These are phyloP conservation scores for Auricularia sp. DNA, from an alignment of 768 basidiomycete species.

Conservation along the genomic window DNA sequence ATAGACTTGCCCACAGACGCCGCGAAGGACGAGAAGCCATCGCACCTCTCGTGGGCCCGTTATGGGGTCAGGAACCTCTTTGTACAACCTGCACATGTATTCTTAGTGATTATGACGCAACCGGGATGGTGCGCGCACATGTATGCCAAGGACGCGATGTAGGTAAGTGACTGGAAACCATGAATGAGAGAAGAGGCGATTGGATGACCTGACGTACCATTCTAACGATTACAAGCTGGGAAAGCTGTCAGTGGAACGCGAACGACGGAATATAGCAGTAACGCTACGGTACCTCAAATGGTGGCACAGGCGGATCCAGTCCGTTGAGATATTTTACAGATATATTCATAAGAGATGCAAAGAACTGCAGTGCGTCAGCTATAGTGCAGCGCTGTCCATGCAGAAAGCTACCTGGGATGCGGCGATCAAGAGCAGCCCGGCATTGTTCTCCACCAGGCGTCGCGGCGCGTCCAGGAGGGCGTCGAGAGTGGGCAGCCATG, in stretches of 20 bases:
- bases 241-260: not conserved
- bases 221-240: conserved; percentile 43
- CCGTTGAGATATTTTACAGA: conserved; percentile 53
- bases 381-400: not conserved
- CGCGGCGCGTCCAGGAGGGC: not conserved
- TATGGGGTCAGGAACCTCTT: conserved; percentile 45
- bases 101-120: conserved; percentile 2
- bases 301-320: conserved; percentile 48
- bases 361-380: not conserved
- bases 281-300: conserved; percentile 37
- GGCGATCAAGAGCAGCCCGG: conserved; percentile 51
- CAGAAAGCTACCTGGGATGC: conserved; percentile 43
- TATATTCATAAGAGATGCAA: conserved; percentile 42
- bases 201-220: conserved; percentile 34
- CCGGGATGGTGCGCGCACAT: conserved; percentile 25
- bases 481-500: not conserved
- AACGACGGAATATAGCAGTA: not conserved
- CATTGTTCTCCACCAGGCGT: conserved; percentile 26
- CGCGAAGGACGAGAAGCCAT: conserved; percentile 44
- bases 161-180: conserved; percentile 37
- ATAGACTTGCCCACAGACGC: conserved; percentile 47
- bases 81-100: conserved; percentile 24
- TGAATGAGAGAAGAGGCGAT: not conserved
- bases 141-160: conserved; percentile 40
- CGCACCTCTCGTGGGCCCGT: conserved; percentile 64